Base-by-base conservation (phyloP, 1,139 yeast genomes). In the Kodamaea fungicola region DNA sequence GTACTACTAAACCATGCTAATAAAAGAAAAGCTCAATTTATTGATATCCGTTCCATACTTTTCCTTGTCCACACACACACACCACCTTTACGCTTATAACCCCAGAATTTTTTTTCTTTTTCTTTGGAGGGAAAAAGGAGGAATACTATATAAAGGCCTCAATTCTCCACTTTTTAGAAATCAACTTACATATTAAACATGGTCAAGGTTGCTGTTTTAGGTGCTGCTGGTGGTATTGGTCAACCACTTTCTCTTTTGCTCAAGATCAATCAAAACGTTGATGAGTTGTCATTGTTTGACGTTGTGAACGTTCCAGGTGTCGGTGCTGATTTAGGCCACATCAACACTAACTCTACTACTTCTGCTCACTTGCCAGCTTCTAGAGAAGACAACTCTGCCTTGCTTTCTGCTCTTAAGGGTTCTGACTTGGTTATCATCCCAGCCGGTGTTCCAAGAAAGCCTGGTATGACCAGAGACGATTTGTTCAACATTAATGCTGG, bases 391-490 rank as follows among this genome's bases (percentile, higher is more conserved):
- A 82, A 81, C 44, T 64, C 73, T 42, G 97, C 95, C 37, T 76
- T 92, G 57, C 77, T 80, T 52, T 66, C 68, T 41, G 87, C 97
- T 37, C 74, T 92, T 54, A 74, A 79, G 49, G 92, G 79, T 49
- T 75, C 96, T 36, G 94, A 92, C 57, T 80, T 92, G 50, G 95
- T 92, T 43, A 74, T 92, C 52, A 90, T 92, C 64, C 97, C 98
- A 55, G 98, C 98, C 42, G 98, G 98, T 71, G 96, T 92, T 42
- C 98, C 98, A 69, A 86, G 98, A 76, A 92, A 92, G 76, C 97
- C 97, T 49, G 97, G 97, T 61, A 90, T 90, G 97, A 89, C 97
- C 56, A 80, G 95, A 76, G 98, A 92, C 64, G 98, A 92, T 62
- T 78, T 92, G 61, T 92, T 92, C 83, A 87, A 88, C 75, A 90